phyloP scores from a whole-genome alignment of 768 basidiomycete species.

The Collybiopsis confluens region DNA sequence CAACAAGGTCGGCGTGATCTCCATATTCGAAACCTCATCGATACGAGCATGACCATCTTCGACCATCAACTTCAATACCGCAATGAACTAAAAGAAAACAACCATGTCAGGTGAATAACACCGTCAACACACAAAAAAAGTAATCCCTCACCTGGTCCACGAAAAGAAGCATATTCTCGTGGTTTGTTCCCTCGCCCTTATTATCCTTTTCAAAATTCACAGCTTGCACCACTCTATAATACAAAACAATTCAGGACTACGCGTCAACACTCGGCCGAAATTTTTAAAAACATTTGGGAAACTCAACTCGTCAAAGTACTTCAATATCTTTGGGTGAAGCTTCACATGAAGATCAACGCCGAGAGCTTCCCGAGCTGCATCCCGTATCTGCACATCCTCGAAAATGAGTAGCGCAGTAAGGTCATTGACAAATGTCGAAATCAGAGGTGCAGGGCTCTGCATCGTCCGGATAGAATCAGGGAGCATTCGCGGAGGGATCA shows the following conservation, averaged over 20 bases:
- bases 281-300: not conserved
- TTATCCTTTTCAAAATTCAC: not conserved
- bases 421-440: conserved; percentile 62
- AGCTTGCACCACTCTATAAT: conserved; percentile 7
- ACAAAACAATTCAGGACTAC: not conserved
- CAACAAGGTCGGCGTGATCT: conserved; percentile 57
- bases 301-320: conserved; percentile 70
- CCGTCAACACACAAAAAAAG: not conserved
- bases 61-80: conserved; percentile 72
- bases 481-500: conserved; percentile 55
- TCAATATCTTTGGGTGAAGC: conserved; percentile 63
- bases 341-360: conserved; percentile 74
- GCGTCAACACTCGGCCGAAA: no score
- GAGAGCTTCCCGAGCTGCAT: conserved; percentile 75
- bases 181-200: conserved; percentile 10
- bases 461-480: conserved; percentile 71
- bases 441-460: conserved; percentile 47
- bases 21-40: conserved; percentile 59
- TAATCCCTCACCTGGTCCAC: conserved; percentile 61
- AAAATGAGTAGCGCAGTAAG: conserved; percentile 66
- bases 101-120: not conserved
- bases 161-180: conserved; percentile 42
- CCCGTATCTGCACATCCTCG: conserved; percentile 65
- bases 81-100: conserved; percentile 50
- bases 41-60: conserved; percentile 59